Conservation (phyloP, 108 stramenopile genomes). For the Hondaea fermentalgiana region DNA sequence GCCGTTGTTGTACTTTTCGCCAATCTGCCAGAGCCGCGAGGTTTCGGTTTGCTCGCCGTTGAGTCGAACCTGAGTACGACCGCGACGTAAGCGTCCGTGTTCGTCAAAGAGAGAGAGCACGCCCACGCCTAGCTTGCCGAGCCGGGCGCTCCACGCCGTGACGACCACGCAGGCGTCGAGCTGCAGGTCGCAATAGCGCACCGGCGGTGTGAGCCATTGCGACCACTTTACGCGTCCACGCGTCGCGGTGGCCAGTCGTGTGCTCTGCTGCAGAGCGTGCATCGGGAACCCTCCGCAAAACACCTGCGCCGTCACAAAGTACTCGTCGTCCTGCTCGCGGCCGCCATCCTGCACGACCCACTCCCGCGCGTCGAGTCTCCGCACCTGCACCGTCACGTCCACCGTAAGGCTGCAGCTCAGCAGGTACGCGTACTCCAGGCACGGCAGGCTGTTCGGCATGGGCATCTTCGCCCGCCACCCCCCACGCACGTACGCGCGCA, state of each 20-base stretch:
- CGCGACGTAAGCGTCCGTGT: not conserved
- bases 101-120: conserved; percentile 13
- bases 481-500: not conserved
- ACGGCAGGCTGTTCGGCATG: not conserved
- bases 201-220: conserved; percentile 7
- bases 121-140: not conserved
- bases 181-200: conserved; percentile 27
- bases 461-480: not conserved
- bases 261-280: not conserved
- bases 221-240: not conserved
- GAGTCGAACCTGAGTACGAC: not conserved
- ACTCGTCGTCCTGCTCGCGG: not conserved
- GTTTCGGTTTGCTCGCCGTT: not conserved
- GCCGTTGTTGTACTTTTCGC: not conserved
- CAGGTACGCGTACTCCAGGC: not conserved
- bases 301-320: not conserved
- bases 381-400: conserved; percentile 6
- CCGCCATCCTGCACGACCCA: not conserved
- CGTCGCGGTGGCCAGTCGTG: not conserved
- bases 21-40: not conserved
- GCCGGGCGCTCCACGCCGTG: not conserved
- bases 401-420: not conserved
- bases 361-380: not conserved
- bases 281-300: conserved; percentile 8
- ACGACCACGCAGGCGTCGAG: conserved; percentile 22